Conservation (phyloP, 1,284 basidiomycete genomes). For the Cutaneotrichosporon sp. region DNA sequence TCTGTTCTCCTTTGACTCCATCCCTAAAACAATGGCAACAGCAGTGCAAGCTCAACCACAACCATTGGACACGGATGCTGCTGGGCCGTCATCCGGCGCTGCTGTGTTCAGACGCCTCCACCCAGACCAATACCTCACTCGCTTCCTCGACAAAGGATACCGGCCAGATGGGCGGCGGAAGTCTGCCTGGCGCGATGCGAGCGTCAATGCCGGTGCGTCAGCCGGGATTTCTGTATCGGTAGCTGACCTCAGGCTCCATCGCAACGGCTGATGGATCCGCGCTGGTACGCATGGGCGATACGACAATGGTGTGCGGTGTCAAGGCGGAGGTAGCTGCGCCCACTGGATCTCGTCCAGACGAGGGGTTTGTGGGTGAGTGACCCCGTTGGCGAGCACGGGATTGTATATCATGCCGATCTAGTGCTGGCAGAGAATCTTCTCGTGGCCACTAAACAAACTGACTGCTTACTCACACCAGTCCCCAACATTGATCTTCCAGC, state of each 20-base stretch:
- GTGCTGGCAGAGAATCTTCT: neutral
- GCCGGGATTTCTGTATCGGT: neutral
- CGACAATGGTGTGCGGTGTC: slow-evolving; percentile 85
- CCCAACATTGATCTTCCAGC: slow-evolving; percentile 88
- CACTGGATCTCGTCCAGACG: slow-evolving; percentile 64
- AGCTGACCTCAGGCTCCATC: slow-evolving; percentile 63
- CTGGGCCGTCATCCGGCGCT: slow-evolving; percentile 51
- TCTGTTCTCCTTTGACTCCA: neutral
- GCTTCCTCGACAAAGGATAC: slow-evolving; percentile 65
- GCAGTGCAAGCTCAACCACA: neutral
- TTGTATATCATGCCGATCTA: no score
- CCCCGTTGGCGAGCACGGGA: no score
- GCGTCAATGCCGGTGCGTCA: slow-evolving; percentile 65
- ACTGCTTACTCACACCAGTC: slow-evolving; percentile 50
- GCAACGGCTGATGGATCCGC: slow-evolving; percentile 85
- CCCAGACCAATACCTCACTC: slow-evolving; percentile 70
- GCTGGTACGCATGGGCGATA: slow-evolving; percentile 80
- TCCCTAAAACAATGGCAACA: slow-evolving; percentile 6
- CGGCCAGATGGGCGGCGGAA: slow-evolving; percentile 69
- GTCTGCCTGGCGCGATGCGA: slow-evolving; percentile 62
- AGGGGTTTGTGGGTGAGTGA: slow-evolving; percentile 77
- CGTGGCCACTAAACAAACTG: no score
- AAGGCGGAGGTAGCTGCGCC: slow-evolving; percentile 93
- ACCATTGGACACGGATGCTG: slow-evolving; percentile 10
- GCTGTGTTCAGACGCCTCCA: slow-evolving; percentile 75